phyloP scores from a whole-genome alignment of 768 basidiomycete species.

The Cystofilobasidium macerans region DNA sequence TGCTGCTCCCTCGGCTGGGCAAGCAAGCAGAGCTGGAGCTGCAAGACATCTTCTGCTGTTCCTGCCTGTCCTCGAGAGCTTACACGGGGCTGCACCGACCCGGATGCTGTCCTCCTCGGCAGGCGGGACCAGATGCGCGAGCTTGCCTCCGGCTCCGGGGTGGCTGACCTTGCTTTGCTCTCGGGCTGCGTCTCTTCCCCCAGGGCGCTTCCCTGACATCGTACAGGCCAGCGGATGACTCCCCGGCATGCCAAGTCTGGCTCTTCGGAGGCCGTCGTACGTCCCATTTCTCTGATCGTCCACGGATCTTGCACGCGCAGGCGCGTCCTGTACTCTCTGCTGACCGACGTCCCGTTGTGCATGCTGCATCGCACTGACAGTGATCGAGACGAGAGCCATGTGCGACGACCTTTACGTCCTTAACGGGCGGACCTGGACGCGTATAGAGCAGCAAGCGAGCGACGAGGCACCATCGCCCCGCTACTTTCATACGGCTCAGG shows the following conservation, averaged over 20 bases:
- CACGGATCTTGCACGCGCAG: background rate
- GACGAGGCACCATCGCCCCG: constrained; percentile 55
- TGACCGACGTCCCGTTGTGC: constrained; percentile 56
- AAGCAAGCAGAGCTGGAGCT: too few species aligned
- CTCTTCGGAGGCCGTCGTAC: constrained; percentile 53
- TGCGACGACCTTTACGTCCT: constrained; percentile 82
- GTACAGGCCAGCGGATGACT: constrained; percentile 48
- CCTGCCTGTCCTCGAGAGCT: too few species aligned
- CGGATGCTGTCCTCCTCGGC: too few species aligned
- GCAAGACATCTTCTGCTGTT: too few species aligned
- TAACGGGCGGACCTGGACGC: constrained; percentile 77
- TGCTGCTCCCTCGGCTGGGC: background rate
- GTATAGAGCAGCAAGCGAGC: constrained; percentile 38
- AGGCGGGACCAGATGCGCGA: too few species aligned
- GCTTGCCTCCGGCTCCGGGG: background rate
- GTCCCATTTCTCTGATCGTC: constrained; percentile 31
- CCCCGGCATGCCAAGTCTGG: constrained; percentile 71
- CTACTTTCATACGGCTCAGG: constrained; percentile 89
- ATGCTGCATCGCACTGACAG: background rate
- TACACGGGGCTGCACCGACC: too few species aligned
- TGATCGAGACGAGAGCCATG: constrained; percentile 43
- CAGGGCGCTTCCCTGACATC: constrained; percentile 12
- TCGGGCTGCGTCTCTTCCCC: background rate
- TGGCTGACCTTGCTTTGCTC: background rate
- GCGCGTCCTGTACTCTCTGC: constrained; percentile 59